Base-by-base conservation (phyloP, 257 asterid genomes). In the Lycium ferocissimum region DNA sequence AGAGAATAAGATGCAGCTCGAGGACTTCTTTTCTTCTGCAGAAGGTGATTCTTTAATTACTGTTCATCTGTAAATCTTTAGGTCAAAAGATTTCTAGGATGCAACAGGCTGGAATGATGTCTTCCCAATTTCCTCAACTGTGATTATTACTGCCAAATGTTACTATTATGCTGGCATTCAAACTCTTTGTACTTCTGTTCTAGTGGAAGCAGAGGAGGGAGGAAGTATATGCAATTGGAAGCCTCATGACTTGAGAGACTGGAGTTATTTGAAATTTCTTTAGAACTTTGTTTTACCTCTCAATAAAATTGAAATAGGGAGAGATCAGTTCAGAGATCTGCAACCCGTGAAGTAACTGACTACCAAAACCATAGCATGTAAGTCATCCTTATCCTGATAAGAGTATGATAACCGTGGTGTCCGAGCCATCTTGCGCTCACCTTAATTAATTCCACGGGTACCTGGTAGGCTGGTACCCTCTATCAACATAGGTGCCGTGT, bases 1-100 rank as follows among this genome's bases (percentile, higher is more conserved):
- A 76, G 43, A 51, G 81, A 75, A 49, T 49, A 11, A 12, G 62
- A 75, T 49, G 72, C 72, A 9, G 81, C 62, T 49, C 49, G 81
- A 20, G 43, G 62, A 49, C 57, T 49, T 75, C 62, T 75, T 70
- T 38, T 75, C 81, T 22, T 75, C 22, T 7, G 20, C 35, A 53
- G 81, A 75, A 76, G 81, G 26, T 51, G 40, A 14, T 51, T 78
- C 47, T 26, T 26, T 78, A 26, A 26, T 14, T 1, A 14, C 49
- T 51, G 4, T 76, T 53, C 65, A 33, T 78, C 26, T 13, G 33
- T 56, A 78, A 7, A 53, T 4, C 5, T 13, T 76, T 76, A 51
- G 26, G 45, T 26, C 1, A 22, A 51, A 26, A 76, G 26, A 47
- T 76, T 76, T 76, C 47, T 53, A 78, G 33, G 45, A 15, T 3